phyloP scores from a whole-genome alignment of 305 asterid genomes.

The Fraxinus paxiana region DNA sequence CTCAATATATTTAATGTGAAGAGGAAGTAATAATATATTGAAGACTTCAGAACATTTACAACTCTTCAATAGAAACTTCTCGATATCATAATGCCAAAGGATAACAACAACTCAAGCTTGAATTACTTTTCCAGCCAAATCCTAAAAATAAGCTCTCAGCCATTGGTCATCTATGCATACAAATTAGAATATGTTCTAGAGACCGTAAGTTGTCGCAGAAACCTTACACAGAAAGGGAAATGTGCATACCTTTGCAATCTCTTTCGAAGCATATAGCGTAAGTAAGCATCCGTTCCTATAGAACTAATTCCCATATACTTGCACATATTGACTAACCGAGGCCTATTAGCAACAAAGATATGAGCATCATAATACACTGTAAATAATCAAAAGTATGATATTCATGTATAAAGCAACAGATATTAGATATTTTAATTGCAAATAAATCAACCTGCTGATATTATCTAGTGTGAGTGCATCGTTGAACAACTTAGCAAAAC shows the following conservation, averaged over 20 bases:
- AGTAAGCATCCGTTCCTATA: constrained; percentile 74
- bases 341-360: constrained; percentile 40
- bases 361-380: neutral
- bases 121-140: neutral
- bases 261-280: constrained; percentile 80
- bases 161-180: neutral
- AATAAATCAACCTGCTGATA: constrained; percentile 59
- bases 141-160: constrained; percentile 1
- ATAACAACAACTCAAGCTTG: neutral
- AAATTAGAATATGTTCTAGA: constrained; percentile 8
- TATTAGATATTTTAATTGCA: neutral
- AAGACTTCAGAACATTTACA: neutral
- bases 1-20: neutral
- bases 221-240: constrained; percentile 21
- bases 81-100: neutral
- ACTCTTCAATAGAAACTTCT: neutral
- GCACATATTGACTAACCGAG: constrained; percentile 88
- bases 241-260: constrained; percentile 59
- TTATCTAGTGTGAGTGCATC: constrained; percentile 89
- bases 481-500: constrained; percentile 83
- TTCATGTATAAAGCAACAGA: constrained; percentile 11
- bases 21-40: neutral
- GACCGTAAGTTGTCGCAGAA: constrained; percentile 8
- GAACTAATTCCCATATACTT: constrained; percentile 83
- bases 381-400: constrained; percentile 15